A percentile compares a stretch with the other conserved stretches of the same genome.
These are phyloP conservation scores for Pichia cactophila DNA, from an alignment of 1,139 yeast genomes.

Conservation along the genomic window DNA sequence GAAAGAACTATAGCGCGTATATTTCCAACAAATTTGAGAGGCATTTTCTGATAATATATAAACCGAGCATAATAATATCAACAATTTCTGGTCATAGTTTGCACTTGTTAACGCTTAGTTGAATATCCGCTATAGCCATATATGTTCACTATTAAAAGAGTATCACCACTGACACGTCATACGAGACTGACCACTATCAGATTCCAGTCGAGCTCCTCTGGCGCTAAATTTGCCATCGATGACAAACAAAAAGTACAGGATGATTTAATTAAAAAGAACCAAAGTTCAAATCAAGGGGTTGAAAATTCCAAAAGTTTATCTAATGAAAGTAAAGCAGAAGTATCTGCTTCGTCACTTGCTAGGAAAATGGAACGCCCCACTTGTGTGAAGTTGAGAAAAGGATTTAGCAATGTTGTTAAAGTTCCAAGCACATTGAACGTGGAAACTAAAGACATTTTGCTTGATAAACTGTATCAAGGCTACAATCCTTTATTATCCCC, in stretches of 20 bases:
- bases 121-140: background rate
- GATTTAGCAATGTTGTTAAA: slow-evolving; percentile 26
- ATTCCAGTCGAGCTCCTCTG: slow-evolving; percentile 6
- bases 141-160: background rate
- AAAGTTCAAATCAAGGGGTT: background rate
- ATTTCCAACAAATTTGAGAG: background rate
- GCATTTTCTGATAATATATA: too few relatives aligned
- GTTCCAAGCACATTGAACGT: slow-evolving; percentile 27
- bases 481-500: slow-evolving; percentile 29
- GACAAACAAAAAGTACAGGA: slow-evolving; percentile 1
- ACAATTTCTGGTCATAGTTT: background rate
- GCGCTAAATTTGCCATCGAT: slow-evolving; percentile 1
- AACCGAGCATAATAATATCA: too few relatives aligned
- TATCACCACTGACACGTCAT: background rate
- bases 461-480: slow-evolving; percentile 28
- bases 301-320: background rate
- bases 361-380: background rate
- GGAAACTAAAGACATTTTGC: slow-evolving; percentile 26
- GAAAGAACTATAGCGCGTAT: too few relatives aligned
- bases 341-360: background rate
- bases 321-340: background rate
- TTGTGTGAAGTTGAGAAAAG: slow-evolving; percentile 17
- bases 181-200: background rate
- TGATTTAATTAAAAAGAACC: slow-evolving; percentile 1
- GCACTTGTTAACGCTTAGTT: background rate